Conservation (phyloP, 805 yeast genomes). For the Wickerhamiella shivajii region DNA sequence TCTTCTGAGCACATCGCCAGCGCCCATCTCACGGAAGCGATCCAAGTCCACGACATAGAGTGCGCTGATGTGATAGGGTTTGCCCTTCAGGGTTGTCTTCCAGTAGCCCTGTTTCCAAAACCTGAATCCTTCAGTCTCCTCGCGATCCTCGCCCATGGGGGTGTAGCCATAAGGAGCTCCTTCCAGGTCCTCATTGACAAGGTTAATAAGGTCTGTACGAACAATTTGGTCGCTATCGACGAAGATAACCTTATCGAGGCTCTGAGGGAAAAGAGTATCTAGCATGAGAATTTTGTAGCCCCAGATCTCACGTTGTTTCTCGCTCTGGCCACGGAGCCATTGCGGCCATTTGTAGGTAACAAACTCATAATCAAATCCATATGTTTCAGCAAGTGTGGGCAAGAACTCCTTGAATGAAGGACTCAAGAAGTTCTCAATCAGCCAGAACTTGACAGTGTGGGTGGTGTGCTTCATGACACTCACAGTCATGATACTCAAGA, state of each 20-base stretch:
- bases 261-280: slow-evolving; percentile 76
- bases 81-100: slow-evolving; percentile 44
- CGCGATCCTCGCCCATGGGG: slow-evolving; percentile 73
- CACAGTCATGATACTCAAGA: slow-evolving; percentile 62
- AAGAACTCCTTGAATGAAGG: slow-evolving; percentile 47
- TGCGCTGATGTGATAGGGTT: slow-evolving; percentile 72
- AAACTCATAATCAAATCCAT: slow-evolving; percentile 57
- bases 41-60: slow-evolving; percentile 66
- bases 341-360: slow-evolving; percentile 86
- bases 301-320: slow-evolving; percentile 69
- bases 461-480: slow-evolving; percentile 56
- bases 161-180: slow-evolving; percentile 80
- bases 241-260: slow-evolving; percentile 59
- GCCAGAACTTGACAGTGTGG: slow-evolving; percentile 67
- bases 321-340: slow-evolving; percentile 72
- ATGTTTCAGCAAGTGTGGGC: slow-evolving; percentile 42
- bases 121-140: slow-evolving; percentile 68
- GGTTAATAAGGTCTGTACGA: slow-evolving; percentile 56
- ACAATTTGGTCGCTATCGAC: slow-evolving; percentile 80
- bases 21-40: slow-evolving; percentile 45
- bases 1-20: slow-evolving; percentile 68
- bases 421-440: slow-evolving; percentile 68
- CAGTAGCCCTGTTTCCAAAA: slow-evolving; percentile 95
- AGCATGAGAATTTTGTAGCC: slow-evolving; percentile 76
- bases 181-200: slow-evolving; percentile 50